Base-by-base conservation (phyloP, 1,139 yeast species). In the Suhomyces ambrosiae region DNA sequence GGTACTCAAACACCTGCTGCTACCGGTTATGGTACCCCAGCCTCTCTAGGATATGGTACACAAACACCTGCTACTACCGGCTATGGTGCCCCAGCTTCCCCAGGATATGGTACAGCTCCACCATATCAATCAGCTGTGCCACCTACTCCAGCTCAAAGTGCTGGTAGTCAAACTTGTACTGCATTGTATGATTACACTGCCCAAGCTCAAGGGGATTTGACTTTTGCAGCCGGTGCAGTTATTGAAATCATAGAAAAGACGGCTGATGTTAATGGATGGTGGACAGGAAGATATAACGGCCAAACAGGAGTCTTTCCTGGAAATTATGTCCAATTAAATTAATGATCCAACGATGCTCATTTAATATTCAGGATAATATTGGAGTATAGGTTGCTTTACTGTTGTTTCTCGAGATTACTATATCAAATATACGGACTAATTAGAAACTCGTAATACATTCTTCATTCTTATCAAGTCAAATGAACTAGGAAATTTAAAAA, bases 261-360 rank as follows among this genome's bases (percentile, higher is more conserved):
- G 2, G 74, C 79, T 0, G 96, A 89, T 57, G 74, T 82, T 38
- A 88, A 88, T 53, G 97, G 96, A 3, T 92, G 98, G 98, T 92
- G 98, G 98, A 87, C 96, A 1, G 98, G 98, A n/a, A 69, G 74
- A 38, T 69, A 78, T 50, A 87, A 89, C 53, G 97, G 97, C 8
- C 83, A 74, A 45, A 81, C 82, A 39, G 98, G 98, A 38, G 86
- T 82, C 6, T 92, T 92, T 71, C 98, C 98, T 4, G 97, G 97
- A 11, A 92, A 90, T 60, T 92, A 92, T 56, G 97, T 92, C 23
- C 90, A 86, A 58, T 62, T 29, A 23, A 29, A 21, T 16, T 29
- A 18, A 13, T 9, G 21, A 18, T 18, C 21, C 21, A 5, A 18
- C 21, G 5, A 18, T 5, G 21, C 7, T 18, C 21, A 18, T 18